Conservation (phyloP, 768 basidiomycete species). For the Kwoniella shandongensis region DNA sequence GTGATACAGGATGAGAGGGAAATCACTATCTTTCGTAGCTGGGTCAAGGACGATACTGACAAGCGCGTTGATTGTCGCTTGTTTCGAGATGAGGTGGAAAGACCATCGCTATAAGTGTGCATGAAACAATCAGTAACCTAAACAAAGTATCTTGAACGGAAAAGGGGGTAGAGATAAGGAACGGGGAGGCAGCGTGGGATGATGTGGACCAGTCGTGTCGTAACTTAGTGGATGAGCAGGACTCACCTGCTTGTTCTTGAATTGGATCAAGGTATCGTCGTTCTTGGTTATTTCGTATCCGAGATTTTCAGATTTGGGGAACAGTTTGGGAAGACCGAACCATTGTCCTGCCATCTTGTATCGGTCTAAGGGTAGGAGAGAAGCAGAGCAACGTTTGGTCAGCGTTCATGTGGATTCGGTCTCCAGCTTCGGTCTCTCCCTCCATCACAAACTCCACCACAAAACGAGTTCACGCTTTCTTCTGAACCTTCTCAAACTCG, state of each 20-base stretch:
- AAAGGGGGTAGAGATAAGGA: no score
- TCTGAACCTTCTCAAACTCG: no score
- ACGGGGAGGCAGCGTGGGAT: background rate
- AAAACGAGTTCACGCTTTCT: no score
- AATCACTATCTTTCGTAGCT: conserved; percentile 56
- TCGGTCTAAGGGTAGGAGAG: conserved; percentile 36
- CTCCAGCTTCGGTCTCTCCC: no score
- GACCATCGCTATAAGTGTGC: conserved; percentile 53
- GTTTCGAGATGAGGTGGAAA: conserved; percentile 55
- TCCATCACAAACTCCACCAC: no score
- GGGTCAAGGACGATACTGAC: conserved; percentile 56
- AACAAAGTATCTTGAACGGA: no score
- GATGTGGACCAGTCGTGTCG: background rate
- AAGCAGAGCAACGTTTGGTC: background rate
- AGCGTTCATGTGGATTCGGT: background rate
- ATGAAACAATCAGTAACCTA: no score
- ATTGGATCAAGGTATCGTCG: conserved; percentile 55
- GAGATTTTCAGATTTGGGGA: conserved; percentile 53
- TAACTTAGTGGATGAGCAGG: background rate
- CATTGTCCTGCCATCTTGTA: conserved; percentile 57
- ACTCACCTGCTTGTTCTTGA: conserved; percentile 56
- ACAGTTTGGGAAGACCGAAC: conserved; percentile 57
- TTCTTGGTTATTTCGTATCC: conserved; percentile 54
- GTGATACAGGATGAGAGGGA: conserved; percentile 49
- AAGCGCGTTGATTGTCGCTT: conserved; percentile 57